Evolutionary conservation across 257 asterid genomes (phyloP), one percentile per base, ranked within the genome.

Genomic region (Lavandula angustifolia): DNA sequence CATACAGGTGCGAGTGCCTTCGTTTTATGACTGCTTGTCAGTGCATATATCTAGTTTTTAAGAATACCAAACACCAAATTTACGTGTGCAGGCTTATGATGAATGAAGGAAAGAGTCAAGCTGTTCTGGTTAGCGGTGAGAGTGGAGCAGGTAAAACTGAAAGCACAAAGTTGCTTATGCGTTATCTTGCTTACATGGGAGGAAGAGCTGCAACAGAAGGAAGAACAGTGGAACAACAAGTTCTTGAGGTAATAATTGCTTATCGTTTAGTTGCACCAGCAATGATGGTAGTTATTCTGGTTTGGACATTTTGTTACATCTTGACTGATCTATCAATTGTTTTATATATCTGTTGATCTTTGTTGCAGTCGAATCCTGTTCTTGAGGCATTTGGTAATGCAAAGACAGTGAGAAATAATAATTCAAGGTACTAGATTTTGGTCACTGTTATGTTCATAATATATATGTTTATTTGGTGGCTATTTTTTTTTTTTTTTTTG

Each of bases 131-230:
- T 58, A 94, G 99, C 57, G 99, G 99, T 52, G 99, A 94, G 87
- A 94, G 99, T 78, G 99, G 99, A 80, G 99, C 99, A 11, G 99
- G 99, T 78, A 94, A 94, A 84, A 94, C 99, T 42, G 99, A 94
- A 83, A 94, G 96, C 80, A 94, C 99, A 33, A 94, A 94, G 77
- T 82, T 66, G 82, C 89, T 94, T 57, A 94, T 94, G 99, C 90
- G 78, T 12, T 94, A 94, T 80, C 98, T 94, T 75, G 99, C 99
- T 69, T 94, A 84, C 80, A 94, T 94, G 99, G 99, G 99, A 18
- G 99, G 99, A 48, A 81, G 99, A 68, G 81, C 95, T 54, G 85
- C 82, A 58, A 63, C 81, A 38, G 97, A 82, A 78, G 99, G 92
- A 66, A 94, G 99, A 76, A 50, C 92, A 9, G 99, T 90, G 57